Evolutionary conservation across 1,139 yeast species (phyloP), one percentile per base, ranked within the genome.

Genomic region (Kluyveromyces sp.): DNA sequence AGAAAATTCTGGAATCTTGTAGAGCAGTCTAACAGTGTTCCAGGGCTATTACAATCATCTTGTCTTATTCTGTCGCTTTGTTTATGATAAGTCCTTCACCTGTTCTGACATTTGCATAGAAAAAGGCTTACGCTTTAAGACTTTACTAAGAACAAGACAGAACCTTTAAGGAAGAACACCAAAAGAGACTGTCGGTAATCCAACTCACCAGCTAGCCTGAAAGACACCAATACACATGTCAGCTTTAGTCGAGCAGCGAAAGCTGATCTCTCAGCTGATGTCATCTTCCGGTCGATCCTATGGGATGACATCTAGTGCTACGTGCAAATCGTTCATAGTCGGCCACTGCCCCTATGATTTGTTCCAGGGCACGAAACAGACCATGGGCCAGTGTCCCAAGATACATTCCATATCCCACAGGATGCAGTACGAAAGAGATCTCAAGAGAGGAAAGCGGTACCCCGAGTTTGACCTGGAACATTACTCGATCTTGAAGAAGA

Each of bases 271-370:
- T 61, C 89, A 83, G 70, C 72, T 88, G 20, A 83, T 88, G 92
- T 96, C 95, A 8, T 38, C 41, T 13, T 84, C 78, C 41, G 68
- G 75, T 13, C 65, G 45, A 43, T 50, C 48, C 28, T 52, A 49
- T 36, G 62, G 55, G 32, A 58, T 88, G 55, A 71, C 78, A 22
- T 84, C 82, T 49, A 77, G 81, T 15, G 69, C 77, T 39, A 80
- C 88, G 11, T 89, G 97, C 62, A 83, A 84, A 58, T 72, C 86
- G 22, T 89, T 81, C 60, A 63, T 92, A 13, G 87, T 87, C 6
- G 96, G 94, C 1, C 75, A 77, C n/a, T 89, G 97, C 56, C 94
- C 95, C 0, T 85, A 84, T 61, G 96, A 88, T 54, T 62, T 89
- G 45, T 83, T 89, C 57, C 74, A 75, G 13, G 87, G 87, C 4